Base-by-base conservation (phyloP, 2,329 filamentous ascomycete genomes). In the Cladosporium sp. region DNA sequence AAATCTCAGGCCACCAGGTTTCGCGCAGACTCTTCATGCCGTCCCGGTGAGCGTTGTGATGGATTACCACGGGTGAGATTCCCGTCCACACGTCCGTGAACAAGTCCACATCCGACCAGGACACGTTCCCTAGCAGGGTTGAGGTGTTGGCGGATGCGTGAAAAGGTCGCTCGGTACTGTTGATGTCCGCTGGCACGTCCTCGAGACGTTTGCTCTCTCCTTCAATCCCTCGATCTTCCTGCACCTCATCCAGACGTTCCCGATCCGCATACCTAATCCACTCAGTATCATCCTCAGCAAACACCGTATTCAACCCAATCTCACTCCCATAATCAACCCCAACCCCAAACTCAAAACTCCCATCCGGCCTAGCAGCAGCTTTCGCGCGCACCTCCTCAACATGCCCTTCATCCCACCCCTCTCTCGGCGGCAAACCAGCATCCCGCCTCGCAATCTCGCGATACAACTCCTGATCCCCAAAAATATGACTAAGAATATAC, bases 291-390 rank as follows among this genome's bases (percentile, higher is more conserved):
- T 58, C 56, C 43, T 64, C 58, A 15, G 57, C 54, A 43, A 60
- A 60, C 15, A 57, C 60, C 15, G 59, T 61, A 29, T 56, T 56
- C 12, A 62, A 54, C 2, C 58, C 58, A 11, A 65, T 58, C 7
- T 58, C 54, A 49, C 55, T 59, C 7, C 47, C 54, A 34, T 62
- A 64, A 44, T 65, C 64, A 12, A 65, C 39, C 4, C 61, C 63
- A 8, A 66, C 61, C 17, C 59, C 58, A 43, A 62, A 66, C n/a
- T 66, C 63, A 30, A 56, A 57, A 5, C 67, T 64, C 1, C 70
- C 72, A 51, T 73, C 68, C 53, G 69, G 73, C 51, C 74, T 72
- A 1, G 72, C 37, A 2, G 57, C 55, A 12, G 61, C 59, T 42
- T 62, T 64, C 15, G 48, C 51, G 13, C 54, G 43, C 7, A 61